Conservation (phyloP, 805 yeast genomes). For the Kurtzmaniella cleridarum region DNA sequence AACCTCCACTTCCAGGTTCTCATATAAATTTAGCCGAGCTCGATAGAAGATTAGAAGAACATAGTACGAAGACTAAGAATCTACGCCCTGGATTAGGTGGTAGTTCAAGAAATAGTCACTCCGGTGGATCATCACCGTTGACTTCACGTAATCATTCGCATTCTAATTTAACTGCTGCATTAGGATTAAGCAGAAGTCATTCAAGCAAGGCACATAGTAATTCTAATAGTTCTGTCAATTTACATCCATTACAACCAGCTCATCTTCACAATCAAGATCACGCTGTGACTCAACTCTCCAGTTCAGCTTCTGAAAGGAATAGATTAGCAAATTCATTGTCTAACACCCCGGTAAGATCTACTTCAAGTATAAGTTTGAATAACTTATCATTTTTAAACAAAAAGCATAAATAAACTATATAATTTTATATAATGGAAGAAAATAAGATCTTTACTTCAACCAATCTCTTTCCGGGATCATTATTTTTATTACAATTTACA, state of each 20-base stretch:
- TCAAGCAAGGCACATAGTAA: conserved; percentile 6
- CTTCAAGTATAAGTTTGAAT: conserved; percentile 21
- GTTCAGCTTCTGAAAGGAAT: conserved; percentile 26
- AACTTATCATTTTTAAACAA: conserved; percentile 28
- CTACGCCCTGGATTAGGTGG: conserved; percentile 1
- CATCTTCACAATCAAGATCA: conserved; percentile 2
- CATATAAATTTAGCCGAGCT: conserved; percentile 27
- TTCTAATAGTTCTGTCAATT: conserved; percentile 8
- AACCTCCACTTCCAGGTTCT: conserved; percentile 44
- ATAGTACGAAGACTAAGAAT: conserved; percentile 2
- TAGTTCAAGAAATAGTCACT: conserved; percentile 14
- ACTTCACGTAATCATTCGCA: conserved; percentile 32
- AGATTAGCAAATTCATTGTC: conserved; percentile 12
- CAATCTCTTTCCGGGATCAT: neutral
- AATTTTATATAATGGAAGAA: conserved; percentile 6
- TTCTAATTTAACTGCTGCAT: conserved; percentile 15
- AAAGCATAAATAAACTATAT: conserved; percentile 19
- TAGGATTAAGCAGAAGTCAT: neutral
- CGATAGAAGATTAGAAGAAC: conserved; percentile 23
- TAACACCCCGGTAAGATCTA: conserved; percentile 10
- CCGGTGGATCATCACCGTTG: conserved; percentile 35
- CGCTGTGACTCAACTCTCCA: conserved; percentile 16
- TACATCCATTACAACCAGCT: neutral
- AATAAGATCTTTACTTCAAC: neutral
- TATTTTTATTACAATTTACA: neutral